phyloP scores from a whole-genome alignment of 495 filamentous ascomycete genomes.

The Neurospora sp. region DNA sequence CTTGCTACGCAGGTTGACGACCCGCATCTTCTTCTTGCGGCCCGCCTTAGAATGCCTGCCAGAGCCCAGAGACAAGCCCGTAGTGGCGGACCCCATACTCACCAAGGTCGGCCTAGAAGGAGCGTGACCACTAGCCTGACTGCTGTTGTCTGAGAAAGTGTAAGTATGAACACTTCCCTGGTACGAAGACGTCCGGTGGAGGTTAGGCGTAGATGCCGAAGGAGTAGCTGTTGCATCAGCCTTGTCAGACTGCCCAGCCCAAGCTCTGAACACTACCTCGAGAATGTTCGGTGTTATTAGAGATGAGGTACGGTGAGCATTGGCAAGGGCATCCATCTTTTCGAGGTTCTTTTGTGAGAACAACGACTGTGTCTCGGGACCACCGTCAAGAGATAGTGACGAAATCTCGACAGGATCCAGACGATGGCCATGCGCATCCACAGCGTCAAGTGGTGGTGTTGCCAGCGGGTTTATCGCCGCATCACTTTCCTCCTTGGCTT shows the following conservation, averaged over 20 bases:
- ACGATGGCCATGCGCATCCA: conserved; percentile 65
- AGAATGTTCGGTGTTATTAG: conserved; percentile 74
- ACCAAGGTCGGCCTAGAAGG: conserved; percentile 37
- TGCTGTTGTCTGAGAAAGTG: conserved; percentile 48
- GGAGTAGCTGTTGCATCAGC: conserved; percentile 49
- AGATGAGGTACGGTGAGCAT: conserved; percentile 79
- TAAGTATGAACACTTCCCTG: conserved; percentile 52
- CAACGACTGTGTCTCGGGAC: conserved; percentile 65
- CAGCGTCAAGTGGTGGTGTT: conserved; percentile 66
- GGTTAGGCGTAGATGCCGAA: conserved; percentile 40
- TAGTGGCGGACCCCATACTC: conserved; percentile 40
- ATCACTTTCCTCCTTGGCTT: conserved; percentile 37
- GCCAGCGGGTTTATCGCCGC: conserved; percentile 64
- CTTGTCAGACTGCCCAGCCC: conserved; percentile 72
- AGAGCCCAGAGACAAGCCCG: conserved; percentile 54
- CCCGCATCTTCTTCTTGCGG: conserved; percentile 81
- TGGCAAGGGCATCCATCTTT: conserved; percentile 61
- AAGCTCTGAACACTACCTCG: conserved; percentile 82
- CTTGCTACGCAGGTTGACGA: conserved; percentile 75
- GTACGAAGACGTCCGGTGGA: conserved; percentile 53
- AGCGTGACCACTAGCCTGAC: conserved; percentile 37
- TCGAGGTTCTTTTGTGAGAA: conserved; percentile 88
- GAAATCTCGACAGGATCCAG: conserved; percentile 64
- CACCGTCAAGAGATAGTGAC: conserved; percentile 62
- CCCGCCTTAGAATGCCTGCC: conserved; percentile 57